Base-by-base conservation (phyloP, 441 rosid species). In the Daphne laureola region DNA sequence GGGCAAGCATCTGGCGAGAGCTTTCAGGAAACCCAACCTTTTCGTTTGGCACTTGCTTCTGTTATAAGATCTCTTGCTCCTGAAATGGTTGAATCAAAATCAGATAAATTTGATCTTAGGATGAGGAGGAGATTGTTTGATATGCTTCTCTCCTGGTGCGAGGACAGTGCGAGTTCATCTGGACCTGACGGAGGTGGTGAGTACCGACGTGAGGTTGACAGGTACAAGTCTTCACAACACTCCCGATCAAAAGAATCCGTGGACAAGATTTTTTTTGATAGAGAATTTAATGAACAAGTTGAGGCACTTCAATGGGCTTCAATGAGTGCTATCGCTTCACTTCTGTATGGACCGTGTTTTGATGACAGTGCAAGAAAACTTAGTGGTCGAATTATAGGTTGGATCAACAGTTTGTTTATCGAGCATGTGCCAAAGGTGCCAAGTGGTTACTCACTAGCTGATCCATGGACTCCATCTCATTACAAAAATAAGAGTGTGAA, bases 251-350 rank as follows among this genome's bases (percentile, higher is more conserved):
- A 90, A 86, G 98, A 90, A 68, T 90, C 98, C 12, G 69, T 80
- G 15, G 98, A 90, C 76, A 90, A 83, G 69, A 73, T 90, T 63
- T 80, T 94, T 71, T 87, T 90, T 69, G 96, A 90, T 76, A 85
- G 74, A 72, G 98, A 90, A 67, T 68, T 90, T 64, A 85, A 73
- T 54, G 96, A 90, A 69, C 98, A 85, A 72, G 67, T 87, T 54
- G 96, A 90, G 78, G 86, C 92, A 50, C 83, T 87, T 43, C 98
- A 90, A 66, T 90, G 95, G 95, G 96, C 88, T 57, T 87, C 98
- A 31, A 77, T 87, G 88, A 85, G 85, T 79, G 98, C 98, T 49
- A 83, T 90, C 80, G 92, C 96, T 59, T 90, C 96, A 50, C 90
- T 90, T 63, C 75, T 90, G 46, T 83, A 90, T 71, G 98, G 98